Evolutionary conservation across 345 rosid species (phyloP).

Genomic region (Dimocarpus longan): DNA sequence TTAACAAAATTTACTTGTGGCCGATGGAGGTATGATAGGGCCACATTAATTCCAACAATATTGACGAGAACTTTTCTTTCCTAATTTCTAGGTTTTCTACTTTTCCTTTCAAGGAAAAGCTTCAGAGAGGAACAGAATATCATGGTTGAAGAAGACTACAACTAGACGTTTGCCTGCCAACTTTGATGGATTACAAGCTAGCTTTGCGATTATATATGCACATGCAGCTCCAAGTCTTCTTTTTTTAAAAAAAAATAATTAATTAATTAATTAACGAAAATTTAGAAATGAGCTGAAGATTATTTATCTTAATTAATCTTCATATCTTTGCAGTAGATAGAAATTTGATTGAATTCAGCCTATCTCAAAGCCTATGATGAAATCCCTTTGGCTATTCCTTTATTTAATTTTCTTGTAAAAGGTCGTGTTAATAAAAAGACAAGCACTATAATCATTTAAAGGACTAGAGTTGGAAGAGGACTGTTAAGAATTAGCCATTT

Average conservation of each 20-base stretch:
- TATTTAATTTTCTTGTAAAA: no score
- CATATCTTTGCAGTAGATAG: background rate
- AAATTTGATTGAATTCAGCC: background rate
- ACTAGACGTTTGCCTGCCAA: background rate
- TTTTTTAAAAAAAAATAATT: no score
- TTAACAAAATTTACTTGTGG: background rate
- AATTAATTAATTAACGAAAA: background rate
- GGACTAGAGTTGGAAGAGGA: background rate
- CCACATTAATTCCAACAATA: background rate
- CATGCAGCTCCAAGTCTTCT: background rate
- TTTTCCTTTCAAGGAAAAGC: background rate
- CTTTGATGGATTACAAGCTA: background rate
- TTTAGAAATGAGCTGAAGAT: background rate
- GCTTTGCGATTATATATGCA: background rate
- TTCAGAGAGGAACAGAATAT: background rate
- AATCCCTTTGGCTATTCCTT: no score
- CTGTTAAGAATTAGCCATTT: background rate
- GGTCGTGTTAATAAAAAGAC: background rate
- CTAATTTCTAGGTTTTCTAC: background rate
- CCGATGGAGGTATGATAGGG: background rate
- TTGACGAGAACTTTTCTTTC: background rate
- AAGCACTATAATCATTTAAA: background rate
- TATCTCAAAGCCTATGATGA: no score
- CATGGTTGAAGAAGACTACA: slow-evolving; percentile 3
- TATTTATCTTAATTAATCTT: background rate